Evolutionary conservation across 2,329 filamentous ascomycete genomes (phyloP), one percentile per base, ranked within the genome.

Genomic region (Pestalotiopsis sp.): DNA sequence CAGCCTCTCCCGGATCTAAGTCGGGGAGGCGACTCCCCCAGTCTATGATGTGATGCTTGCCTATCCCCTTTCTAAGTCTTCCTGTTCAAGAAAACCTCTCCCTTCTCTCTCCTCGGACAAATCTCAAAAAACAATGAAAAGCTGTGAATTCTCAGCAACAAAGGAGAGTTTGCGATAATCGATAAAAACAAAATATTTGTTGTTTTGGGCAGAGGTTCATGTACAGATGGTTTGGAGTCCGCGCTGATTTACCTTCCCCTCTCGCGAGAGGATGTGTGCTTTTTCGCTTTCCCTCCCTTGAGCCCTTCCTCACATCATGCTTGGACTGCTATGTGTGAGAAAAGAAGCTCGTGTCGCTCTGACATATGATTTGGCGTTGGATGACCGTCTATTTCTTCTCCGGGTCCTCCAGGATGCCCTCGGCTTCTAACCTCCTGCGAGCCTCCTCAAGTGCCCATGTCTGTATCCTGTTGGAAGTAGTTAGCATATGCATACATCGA

Each of bases 371-470:
- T 27, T 4, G n/a, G n/a, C 14, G 20, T 14, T 20, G 20, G 3
- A 14, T 27, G 60, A 27, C 69, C 64, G 62, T 68, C 68, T 68
- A 73, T 80, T 88, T 87, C 84, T 89, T 87, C 80, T 90, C 86
- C 69, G 88, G 92, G 77, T 98, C 95, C 78, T 93, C 90, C 78
- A 98, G 84, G 79, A 98, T 95, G 70, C 96, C 96, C 86, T 99
- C 96, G 70, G 91, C 92, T 85, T 99, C 96, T 88, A 99, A 90
- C 85, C 96, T 89, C 85, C 96, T 90, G 79, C 96, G 90, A 66
- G 96, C 96, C 85, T 99, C 96, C 84, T 99, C 96, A 58, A 99
- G 90, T 72, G 96, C 96, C 96, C 96, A 99, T 67, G 95, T 98
- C 86, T 98, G 96, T 90, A 99, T 98, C 82, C 96, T 99, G 76